Conservation (phyloP, 2,329 filamentous ascomycete species). For the Claviceps capensis region DNA sequence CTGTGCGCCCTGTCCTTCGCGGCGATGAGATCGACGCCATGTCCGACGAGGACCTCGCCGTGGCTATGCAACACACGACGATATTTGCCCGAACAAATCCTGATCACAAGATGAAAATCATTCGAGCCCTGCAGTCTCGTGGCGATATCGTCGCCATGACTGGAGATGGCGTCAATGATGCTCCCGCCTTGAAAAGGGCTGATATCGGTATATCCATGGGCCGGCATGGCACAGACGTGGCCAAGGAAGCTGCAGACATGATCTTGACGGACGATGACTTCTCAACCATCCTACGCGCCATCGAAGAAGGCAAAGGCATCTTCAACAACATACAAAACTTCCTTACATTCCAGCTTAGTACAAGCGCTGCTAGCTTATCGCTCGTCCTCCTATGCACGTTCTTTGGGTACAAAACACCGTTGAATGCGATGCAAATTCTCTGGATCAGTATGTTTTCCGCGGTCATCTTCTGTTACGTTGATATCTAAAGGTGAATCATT, state of each 20-base stretch:
- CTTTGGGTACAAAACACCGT: conserved; percentile 83
- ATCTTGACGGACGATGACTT: conserved; percentile 84
- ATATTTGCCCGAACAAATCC: conserved; percentile 95
- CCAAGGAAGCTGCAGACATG: conserved; percentile 93
- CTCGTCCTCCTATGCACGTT: conserved; percentile 87
- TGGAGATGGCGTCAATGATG: conserved; percentile 94
- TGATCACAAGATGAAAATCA: conserved; percentile 97
- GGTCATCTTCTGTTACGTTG: not conserved
- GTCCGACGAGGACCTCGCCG: conserved; percentile 70
- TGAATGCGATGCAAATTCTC: conserved; percentile 98
- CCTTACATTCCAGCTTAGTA: conserved; percentile 94
- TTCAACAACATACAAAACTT: conserved; percentile 99
- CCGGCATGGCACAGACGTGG: conserved; percentile 84
- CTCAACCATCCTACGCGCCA: conserved; percentile 81
- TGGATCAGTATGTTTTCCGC: conserved; percentile 69
- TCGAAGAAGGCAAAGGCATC: conserved; percentile 97
- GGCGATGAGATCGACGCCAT: conserved; percentile 91
- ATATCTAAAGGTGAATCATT: not conserved
- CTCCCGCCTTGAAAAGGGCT: conserved; percentile 88
- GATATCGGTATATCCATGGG: conserved; percentile 99
- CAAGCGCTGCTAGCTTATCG: conserved; percentile 82
- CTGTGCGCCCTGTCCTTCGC: conserved; percentile 59
- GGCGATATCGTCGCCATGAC: conserved; percentile 99
- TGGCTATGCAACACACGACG: conserved; percentile 75
- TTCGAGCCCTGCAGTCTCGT: conserved; percentile 76